Evolutionary conservation across 1,284 basidiomycete species (phyloP).

Genomic region (Apiotrichum gracile): DNA sequence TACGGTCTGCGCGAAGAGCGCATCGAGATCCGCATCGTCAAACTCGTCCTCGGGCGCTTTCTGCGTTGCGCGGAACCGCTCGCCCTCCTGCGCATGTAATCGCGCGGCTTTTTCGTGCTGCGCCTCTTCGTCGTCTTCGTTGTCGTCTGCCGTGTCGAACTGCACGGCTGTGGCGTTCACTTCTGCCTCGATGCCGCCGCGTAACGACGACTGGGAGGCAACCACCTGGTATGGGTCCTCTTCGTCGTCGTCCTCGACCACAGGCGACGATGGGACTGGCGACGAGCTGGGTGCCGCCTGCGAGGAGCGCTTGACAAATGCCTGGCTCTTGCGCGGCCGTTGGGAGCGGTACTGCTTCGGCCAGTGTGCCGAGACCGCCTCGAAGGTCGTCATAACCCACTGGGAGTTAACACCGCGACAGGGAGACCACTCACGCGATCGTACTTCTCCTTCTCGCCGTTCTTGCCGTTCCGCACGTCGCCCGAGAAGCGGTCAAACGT

Average conservation of each 20-base stretch:
- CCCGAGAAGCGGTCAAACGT: conserved; percentile 35
- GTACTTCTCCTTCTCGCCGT: conserved; percentile 39
- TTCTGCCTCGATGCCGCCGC: conserved; percentile 31
- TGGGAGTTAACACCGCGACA: conserved; percentile 11
- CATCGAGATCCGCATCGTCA: conserved; percentile 35
- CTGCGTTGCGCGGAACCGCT: conserved; percentile 36
- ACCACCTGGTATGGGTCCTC: conserved; percentile 37
- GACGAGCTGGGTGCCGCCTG: neutral
- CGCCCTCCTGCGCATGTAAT: conserved; percentile 29
- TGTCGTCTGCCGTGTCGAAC: conserved; percentile 21
- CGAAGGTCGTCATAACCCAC: conserved; percentile 80
- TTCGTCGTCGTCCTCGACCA: conserved; percentile 26
- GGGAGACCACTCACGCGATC: conserved; percentile 46
- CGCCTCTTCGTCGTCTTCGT: conserved; percentile 28
- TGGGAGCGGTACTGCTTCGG: conserved; percentile 29
- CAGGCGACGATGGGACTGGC: conserved; percentile 22
- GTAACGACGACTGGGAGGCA: conserved; percentile 33
- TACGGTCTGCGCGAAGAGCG: conserved; percentile 29
- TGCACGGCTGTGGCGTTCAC: conserved; percentile 41
- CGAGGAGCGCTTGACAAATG: conserved; percentile 13
- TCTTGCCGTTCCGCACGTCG: conserved; percentile 22
- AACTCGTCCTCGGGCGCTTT: conserved; percentile 25
- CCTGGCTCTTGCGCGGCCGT: conserved; percentile 9
- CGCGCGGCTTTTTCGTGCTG: conserved; percentile 27
- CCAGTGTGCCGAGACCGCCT: conserved; percentile 58